phyloP scores from a whole-genome alignment of 164 flowering plant genomes.

The Liriodendron chinense region DNA sequence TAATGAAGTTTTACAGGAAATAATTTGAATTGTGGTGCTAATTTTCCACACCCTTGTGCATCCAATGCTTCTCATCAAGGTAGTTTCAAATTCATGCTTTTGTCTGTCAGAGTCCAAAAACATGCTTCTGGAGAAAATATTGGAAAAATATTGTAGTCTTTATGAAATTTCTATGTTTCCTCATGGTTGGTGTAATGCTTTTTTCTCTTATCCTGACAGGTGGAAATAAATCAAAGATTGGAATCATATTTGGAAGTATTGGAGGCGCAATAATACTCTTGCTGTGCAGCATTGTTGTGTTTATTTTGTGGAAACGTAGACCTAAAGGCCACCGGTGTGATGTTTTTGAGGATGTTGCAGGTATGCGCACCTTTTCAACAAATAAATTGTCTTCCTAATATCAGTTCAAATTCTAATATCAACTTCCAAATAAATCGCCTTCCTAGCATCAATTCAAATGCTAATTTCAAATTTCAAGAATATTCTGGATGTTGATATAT shows the following conservation, averaged over 20 bases:
- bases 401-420: background rate
- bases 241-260: slow-evolving; percentile 56
- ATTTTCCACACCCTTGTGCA: slow-evolving; percentile 42
- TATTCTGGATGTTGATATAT: background rate
- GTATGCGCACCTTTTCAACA: slow-evolving; percentile 22
- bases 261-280: slow-evolving; percentile 46
- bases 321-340: slow-evolving; percentile 61
- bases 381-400: background rate
- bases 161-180: background rate
- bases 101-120: background rate
- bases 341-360: slow-evolving; percentile 88
- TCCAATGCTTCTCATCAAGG: slow-evolving; percentile 42
- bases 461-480: background rate
- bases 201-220: slow-evolving; percentile 35
- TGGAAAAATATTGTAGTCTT: background rate
- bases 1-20: slow-evolving; percentile 75
- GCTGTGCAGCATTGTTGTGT: slow-evolving; percentile 40
- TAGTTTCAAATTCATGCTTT: slow-evolving; percentile 13
- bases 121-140: background rate
- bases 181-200: background rate
- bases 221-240: slow-evolving; percentile 52
- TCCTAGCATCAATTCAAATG: background rate
- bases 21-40: slow-evolving; percentile 59
- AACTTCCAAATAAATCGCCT: background rate
- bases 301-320: slow-evolving; percentile 50